Evolutionary conservation across 306 rosid species (phyloP).

Genomic region (Sindora glabra): DNA sequence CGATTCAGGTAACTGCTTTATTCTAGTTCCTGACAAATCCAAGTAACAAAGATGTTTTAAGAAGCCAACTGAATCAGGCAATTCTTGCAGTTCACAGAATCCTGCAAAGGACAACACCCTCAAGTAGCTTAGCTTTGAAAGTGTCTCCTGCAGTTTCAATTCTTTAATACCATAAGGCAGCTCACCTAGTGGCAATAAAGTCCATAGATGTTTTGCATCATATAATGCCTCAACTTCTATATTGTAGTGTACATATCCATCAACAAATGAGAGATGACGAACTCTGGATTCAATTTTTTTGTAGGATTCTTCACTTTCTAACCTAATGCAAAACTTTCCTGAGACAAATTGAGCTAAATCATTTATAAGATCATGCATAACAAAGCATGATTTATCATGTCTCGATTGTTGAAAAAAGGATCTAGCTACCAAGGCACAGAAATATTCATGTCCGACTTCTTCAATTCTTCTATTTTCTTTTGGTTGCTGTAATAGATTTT

Average conservation of each 20-base stretch:
- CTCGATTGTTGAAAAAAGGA: too few species aligned
- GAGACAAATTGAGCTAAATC: constrained; percentile 19
- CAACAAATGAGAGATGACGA: not conserved
- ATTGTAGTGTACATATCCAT: not conserved
- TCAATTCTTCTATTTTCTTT: constrained; percentile 3
- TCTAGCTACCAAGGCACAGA: constrained; percentile 9
- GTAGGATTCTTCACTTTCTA: not conserved
- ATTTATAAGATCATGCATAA: constrained; percentile 24
- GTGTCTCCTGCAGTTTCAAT: not conserved
- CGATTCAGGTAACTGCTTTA: not conserved
- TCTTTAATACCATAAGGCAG: too few species aligned
- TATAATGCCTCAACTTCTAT: not conserved
- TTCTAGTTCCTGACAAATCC: not conserved
- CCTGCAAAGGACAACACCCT: not conserved
- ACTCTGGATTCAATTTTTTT: not conserved
- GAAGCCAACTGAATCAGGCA: not conserved
- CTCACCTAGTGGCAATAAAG: not conserved
- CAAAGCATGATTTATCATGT: too few species aligned
- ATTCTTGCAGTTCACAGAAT: not conserved
- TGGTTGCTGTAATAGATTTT: constrained; percentile 7
- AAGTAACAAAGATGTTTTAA: not conserved
- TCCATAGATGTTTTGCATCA: not conserved
- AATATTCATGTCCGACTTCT: constrained; percentile 13
- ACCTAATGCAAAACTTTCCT: constrained; percentile 1
- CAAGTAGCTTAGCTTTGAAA: not conserved